Conservation (phyloP, 805 yeast species). For the Zygotorulaspora sp. region DNA sequence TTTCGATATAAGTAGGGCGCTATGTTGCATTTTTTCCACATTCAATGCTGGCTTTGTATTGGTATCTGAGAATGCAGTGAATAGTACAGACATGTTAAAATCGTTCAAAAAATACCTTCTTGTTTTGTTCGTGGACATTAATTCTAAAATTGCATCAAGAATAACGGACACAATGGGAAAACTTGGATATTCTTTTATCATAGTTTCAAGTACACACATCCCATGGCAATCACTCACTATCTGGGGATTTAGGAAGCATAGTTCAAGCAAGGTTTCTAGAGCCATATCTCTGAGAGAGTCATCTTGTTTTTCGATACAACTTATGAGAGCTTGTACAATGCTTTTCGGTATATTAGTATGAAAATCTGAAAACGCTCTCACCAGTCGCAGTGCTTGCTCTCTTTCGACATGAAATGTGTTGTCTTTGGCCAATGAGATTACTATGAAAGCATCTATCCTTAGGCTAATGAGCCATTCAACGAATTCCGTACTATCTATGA, state of each 20-base stretch:
- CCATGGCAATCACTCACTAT: slow-evolving; percentile 46
- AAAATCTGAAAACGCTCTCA: slow-evolving; percentile 55
- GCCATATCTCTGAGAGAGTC: slow-evolving; percentile 50
- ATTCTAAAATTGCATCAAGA: slow-evolving; percentile 27
- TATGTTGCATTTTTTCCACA: slow-evolving; percentile 52
- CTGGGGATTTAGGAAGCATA: slow-evolving; percentile 44
- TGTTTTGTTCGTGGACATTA: slow-evolving; percentile 30
- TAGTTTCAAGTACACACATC: slow-evolving; percentile 37
- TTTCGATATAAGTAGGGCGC: slow-evolving; percentile 54
- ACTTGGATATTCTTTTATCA: slow-evolving; percentile 27
- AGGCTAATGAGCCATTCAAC: slow-evolving; percentile 49
- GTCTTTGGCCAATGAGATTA: slow-evolving; percentile 60
- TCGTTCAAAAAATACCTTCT: slow-evolving; percentile 45
- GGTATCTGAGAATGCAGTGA: slow-evolving; percentile 68
- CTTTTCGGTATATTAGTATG: slow-evolving; percentile 61
- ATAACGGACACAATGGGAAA: slow-evolving; percentile 27
- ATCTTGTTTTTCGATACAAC: slow-evolving; percentile 54
- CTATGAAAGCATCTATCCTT: slow-evolving; percentile 58
- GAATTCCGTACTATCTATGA: slow-evolving; percentile 52
- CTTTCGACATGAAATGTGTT: slow-evolving; percentile 55
- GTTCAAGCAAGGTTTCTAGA: slow-evolving; percentile 54
- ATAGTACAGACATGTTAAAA: slow-evolving; percentile 54
- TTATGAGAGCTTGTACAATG: slow-evolving; percentile 60
- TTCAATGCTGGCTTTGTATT: slow-evolving; percentile 46
- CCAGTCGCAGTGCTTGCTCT: slow-evolving; percentile 68